A percentile compares a stretch with the other conserved stretches of the same genome.
Conservation (phyloP, 2,329 filamentous ascomycete genomes). For the Huntiella bhutanensis region DNA sequence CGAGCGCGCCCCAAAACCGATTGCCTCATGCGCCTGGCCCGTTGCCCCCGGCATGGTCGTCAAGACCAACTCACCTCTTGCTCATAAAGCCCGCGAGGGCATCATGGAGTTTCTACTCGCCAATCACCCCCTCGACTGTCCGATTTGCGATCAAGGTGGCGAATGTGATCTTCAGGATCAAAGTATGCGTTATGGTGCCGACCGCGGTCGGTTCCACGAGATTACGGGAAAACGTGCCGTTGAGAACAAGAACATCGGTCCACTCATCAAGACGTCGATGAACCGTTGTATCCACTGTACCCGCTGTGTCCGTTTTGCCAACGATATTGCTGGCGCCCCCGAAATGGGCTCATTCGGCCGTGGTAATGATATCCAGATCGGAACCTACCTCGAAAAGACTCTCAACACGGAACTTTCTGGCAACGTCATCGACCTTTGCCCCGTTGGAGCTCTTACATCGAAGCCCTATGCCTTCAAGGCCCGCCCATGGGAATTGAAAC, state of each 20-base stretch:
- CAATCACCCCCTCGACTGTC: conserved; percentile 91
- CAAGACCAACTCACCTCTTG: conserved; percentile 89
- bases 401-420: conserved; percentile 88
- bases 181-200: conserved; percentile 95
- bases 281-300: conserved; percentile 99
- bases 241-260: conserved; percentile 98
- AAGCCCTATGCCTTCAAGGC: conserved; percentile 97
- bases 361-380: conserved; percentile 95
- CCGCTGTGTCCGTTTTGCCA: conserved; percentile 90
- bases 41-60: conserved; percentile 98
- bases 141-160: conserved; percentile 95
- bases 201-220: conserved; percentile 94
- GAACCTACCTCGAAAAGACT: conserved; percentile 88
- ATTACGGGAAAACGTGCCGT: conserved; percentile 88
- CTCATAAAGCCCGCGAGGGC: conserved; percentile 94
- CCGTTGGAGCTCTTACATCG: conserved; percentile 85
- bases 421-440: conserved; percentile 96
- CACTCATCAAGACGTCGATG: conserved; percentile 98
- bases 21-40: conserved; percentile 96
- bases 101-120: conserved; percentile 98
- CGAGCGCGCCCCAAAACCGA: conserved; percentile 86
- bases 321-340: conserved; percentile 87
- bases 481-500: conserved; percentile 90
- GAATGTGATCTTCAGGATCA: conserved; percentile 99
- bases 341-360: conserved; percentile 88